phyloP scores from a whole-genome alignment of 768 basidiomycete genomes.

The Lentinus tigrinus region DNA sequence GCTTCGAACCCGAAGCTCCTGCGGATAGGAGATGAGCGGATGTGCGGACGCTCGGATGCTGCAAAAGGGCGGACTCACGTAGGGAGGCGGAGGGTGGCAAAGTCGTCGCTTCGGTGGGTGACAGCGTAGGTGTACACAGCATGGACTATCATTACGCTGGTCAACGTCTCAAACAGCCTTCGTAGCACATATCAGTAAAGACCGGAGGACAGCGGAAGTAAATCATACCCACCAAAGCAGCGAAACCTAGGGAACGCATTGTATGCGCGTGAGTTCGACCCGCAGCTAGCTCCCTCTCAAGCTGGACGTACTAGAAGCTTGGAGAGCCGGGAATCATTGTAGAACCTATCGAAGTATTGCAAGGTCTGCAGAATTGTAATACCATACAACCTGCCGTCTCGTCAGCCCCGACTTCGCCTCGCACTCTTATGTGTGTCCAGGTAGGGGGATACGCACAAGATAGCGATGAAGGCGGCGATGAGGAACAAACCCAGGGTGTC shows the following conservation, averaged over 20 bases:
- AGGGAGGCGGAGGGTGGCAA: conserved; percentile 4
- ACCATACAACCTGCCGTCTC: conserved; percentile 12
- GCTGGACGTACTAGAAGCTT: conserved; percentile 12
- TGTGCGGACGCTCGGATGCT: not conserved
- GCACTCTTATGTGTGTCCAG: too few species aligned
- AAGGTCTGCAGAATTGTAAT: conserved; percentile 14
- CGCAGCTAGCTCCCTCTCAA: too few species aligned
- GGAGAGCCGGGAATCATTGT: conserved; percentile 2
- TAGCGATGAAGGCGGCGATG: conserved; percentile 5
- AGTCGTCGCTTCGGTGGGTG: not conserved
- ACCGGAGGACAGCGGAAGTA: too few species aligned
- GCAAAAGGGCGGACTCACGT: not conserved
- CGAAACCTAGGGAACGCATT: too few species aligned
- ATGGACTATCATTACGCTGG: conserved; percentile 6
- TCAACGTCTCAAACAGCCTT: conserved; percentile 9
- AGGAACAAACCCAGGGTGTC: conserved; percentile 11
- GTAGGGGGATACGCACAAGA: conserved; percentile 10
- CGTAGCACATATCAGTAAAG: not conserved
- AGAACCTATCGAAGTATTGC: conserved; percentile 12
- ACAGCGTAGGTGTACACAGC: conserved; percentile 11
- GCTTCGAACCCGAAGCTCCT: conserved; percentile 2
- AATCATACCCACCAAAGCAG: conserved; percentile 3
- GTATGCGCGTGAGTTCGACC: too few species aligned
- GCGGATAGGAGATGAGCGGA: too few species aligned
- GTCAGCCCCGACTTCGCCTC: not conserved